Evolutionary conservation across 2,329 filamentous ascomycete genomes (phyloP), one percentile per base, ranked within the genome.

Genomic region (Lachnellula subtilissima): DNA sequence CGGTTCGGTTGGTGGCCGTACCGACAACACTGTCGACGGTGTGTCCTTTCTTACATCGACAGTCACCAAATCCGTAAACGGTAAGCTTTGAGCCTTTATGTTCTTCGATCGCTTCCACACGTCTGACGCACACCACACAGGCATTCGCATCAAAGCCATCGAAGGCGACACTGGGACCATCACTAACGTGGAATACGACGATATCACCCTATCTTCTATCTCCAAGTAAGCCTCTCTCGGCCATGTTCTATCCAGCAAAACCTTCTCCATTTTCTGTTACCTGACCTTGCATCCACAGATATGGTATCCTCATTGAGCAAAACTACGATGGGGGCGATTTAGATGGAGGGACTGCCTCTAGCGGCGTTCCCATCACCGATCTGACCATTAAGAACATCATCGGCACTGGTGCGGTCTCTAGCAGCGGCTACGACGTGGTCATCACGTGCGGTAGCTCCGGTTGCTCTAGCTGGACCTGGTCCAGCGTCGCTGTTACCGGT

Each of bases 101-200:
- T 77, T 25, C 53, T n/a, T 9, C 2, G 25, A 32, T 17, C 12
- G 25, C 47, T 28, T 48, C 14, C 25, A 39, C 25, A 39, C 5
- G 79, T 28, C 75, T 1, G 77, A 78, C 42, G 67, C 67, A 78
- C 42, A 67, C 67, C 15, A 74, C 78, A 48, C 71, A 71, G 36
- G 72, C 72, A 57, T 83, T 50, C 80, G 81, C 56, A 77, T 85
- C 71, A 85, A 85, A 74, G 80, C 79, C 14, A 74, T 77, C 39
- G 75, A 70, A 49, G 76, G 72, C 51, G 75, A 74, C 4, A 82
- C 77, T 0, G 82, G 82, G 46, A 71, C 72, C 7, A 78, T 85
- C 55, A 71, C 67, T 37, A 74, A 74, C 50, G 72, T 84, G 25
- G 81, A 76, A 2, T 84, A 82, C 70, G 70, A 68, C 28, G 72